Evolutionary conservation across 225 moss, liverwort and hornwort genomes (phyloP).

Genomic region (Straminergon stramineum): DNA sequence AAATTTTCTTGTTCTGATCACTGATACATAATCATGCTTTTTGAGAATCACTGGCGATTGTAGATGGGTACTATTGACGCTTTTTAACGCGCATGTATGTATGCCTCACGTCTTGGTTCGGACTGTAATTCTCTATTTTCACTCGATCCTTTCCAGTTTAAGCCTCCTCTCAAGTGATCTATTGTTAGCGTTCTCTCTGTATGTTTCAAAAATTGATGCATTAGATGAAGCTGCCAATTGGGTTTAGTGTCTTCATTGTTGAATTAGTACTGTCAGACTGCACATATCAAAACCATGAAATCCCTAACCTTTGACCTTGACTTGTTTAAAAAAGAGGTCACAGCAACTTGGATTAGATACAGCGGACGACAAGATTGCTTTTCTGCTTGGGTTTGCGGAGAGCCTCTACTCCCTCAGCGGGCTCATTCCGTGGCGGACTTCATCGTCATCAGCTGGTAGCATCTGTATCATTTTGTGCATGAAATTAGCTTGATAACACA

Average conservation of each 20-base stretch:
- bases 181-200: neutral
- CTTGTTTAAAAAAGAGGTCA: neutral
- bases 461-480: slow-evolving; percentile 9
- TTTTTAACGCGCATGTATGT: neutral
- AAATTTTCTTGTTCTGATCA: neutral
- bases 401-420: neutral
- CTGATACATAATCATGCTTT: neutral
- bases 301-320: neutral
- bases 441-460: slow-evolving; percentile 15
- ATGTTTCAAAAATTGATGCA: neutral
- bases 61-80: neutral
- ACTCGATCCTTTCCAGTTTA: neutral
- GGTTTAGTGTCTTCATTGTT: neutral
- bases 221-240: neutral
- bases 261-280: neutral
- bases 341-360: neutral
- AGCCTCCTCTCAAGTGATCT: neutral
- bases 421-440: neutral
- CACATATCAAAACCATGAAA: neutral
- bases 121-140: neutral
- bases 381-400: neutral
- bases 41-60: neutral
- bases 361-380: neutral
- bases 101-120: neutral
- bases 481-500: neutral